A percentile compares a stretch with the other conserved stretches of the same genome.
These are phyloP conservation scores for Neonectria coccinea DNA, from an alignment of 2,329 filamentous ascomycete species.

Conservation along the genomic window DNA sequence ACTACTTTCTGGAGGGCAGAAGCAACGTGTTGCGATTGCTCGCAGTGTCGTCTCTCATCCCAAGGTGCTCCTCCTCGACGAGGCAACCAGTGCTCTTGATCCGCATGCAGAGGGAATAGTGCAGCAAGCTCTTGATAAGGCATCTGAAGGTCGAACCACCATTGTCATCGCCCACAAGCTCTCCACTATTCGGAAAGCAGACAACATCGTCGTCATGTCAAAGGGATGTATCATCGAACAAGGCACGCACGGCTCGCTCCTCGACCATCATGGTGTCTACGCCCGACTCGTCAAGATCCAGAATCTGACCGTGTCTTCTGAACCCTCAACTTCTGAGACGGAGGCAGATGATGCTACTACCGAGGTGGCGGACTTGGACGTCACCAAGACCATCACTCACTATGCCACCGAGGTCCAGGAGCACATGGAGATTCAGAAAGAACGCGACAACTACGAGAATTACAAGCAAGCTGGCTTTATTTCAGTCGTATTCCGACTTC, in stretches of 20 bases:
- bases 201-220: conserved; percentile 49
- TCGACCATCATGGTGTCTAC: conserved; percentile 62
- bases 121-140: conserved; percentile 63
- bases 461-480: conserved; percentile 49
- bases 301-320: conserved; percentile 48
- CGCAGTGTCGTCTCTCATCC: conserved; percentile 71
- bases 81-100: conserved; percentile 70
- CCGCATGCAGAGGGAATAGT: conserved; percentile 60
- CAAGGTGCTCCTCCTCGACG: conserved; percentile 72
- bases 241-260: conserved; percentile 61
- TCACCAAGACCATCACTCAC: conserved; percentile 48
- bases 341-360: conserved; percentile 42
- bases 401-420: conserved; percentile 47
- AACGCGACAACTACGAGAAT: conserved; percentile 53
- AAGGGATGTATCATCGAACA: conserved; percentile 44
- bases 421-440: conserved; percentile 49
- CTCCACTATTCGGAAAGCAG: conserved; percentile 50
- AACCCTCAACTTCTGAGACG: conserved; percentile 33
- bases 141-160: conserved; percentile 68
- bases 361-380: conserved; percentile 33
- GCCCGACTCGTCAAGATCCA: conserved; percentile 61
- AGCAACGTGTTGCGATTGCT: conserved; percentile 74
- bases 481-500: conserved; percentile 48
- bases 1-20: conserved; percentile 74
- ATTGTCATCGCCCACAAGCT: conserved; percentile 73